Conservation (phyloP, 345 rosid species). For the Sisymbrium irio region DNA sequence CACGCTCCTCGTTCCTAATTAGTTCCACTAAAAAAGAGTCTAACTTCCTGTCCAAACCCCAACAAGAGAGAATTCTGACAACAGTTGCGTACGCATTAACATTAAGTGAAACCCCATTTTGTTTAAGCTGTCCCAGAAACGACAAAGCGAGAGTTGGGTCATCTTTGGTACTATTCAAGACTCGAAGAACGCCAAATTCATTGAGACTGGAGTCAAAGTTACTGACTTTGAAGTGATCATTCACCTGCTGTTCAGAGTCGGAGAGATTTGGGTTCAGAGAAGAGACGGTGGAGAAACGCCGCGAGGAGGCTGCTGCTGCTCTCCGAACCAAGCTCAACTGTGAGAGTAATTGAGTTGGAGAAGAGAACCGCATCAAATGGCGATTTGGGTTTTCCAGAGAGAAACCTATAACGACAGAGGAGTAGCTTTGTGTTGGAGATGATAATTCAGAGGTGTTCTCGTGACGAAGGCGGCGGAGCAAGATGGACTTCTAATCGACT, state of each 20-base stretch:
- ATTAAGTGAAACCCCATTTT: conserved; percentile 41
- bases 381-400: neutral
- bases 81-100: conserved; percentile 46
- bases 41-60: conserved; percentile 46
- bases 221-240: neutral
- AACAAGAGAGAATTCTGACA: conserved; percentile 41
- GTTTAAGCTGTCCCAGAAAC: conserved; percentile 39
- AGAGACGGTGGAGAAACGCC: conserved; percentile 32
- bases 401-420: neutral
- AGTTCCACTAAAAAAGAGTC: conserved; percentile 45
- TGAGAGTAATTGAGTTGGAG: conserved; percentile 13
- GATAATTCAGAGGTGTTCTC: no score
- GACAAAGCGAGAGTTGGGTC: conserved; percentile 54
- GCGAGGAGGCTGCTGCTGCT: conserved; percentile 1
- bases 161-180: conserved; percentile 35
- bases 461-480: no score
- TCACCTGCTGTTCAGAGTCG: conserved; percentile 16
- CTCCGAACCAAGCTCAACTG: conserved; percentile 10
- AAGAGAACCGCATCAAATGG: conserved; percentile 35
- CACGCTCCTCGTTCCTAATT: conserved; percentile 27
- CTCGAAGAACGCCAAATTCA: conserved; percentile 31
- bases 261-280: conserved; percentile 22
- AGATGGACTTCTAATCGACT: no score
- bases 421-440: neutral
- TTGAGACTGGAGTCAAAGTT: neutral